Conservation (phyloP, 164 flowering plant species). For the Euptelea pleiosperma region DNA sequence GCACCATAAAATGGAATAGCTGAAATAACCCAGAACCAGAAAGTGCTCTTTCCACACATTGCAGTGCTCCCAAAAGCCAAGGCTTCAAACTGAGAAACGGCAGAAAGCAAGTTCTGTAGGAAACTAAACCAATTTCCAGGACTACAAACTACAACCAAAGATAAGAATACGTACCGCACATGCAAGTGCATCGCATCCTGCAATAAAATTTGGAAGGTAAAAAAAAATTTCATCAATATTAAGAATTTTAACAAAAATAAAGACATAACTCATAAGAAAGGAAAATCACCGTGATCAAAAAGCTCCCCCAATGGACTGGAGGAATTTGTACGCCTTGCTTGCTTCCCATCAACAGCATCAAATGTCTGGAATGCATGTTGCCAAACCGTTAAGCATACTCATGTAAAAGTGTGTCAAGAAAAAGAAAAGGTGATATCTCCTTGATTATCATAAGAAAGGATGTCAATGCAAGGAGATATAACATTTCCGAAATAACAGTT, state of each 20-base stretch:
- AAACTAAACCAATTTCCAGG: background rate
- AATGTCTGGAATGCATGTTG: conserved; percentile 56
- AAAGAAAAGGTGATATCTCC: too few species aligned
- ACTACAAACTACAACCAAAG: conserved; percentile 6
- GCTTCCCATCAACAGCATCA: conserved; percentile 99
- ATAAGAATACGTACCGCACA: conserved; percentile 66
- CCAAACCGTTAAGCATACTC: conserved; percentile 2
- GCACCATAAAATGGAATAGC: conserved; percentile 90
- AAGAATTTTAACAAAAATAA: background rate
- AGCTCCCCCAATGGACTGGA: conserved; percentile 99
- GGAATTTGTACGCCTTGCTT: conserved; percentile 96
- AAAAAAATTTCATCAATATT: conserved; percentile 15
- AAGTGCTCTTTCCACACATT: conserved; percentile 78
- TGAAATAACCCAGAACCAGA: conserved; percentile 93
- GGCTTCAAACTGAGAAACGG: conserved; percentile 61
- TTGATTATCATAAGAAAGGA: too few species aligned
- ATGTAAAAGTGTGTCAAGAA: background rate
- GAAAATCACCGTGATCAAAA: conserved; percentile 83
- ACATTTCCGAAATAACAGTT: too few species aligned
- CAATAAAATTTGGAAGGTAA: conserved; percentile 19
- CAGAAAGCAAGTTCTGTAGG: conserved; percentile 4
- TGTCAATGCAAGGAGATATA: too few species aligned
- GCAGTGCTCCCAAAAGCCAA: conserved; percentile 96
- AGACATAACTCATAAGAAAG: conserved; percentile 1
- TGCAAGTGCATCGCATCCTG: conserved; percentile 99